Evolutionary conservation across 495 filamentous ascomycete species (phyloP).

Genomic region (Penicillium soppii): DNA sequence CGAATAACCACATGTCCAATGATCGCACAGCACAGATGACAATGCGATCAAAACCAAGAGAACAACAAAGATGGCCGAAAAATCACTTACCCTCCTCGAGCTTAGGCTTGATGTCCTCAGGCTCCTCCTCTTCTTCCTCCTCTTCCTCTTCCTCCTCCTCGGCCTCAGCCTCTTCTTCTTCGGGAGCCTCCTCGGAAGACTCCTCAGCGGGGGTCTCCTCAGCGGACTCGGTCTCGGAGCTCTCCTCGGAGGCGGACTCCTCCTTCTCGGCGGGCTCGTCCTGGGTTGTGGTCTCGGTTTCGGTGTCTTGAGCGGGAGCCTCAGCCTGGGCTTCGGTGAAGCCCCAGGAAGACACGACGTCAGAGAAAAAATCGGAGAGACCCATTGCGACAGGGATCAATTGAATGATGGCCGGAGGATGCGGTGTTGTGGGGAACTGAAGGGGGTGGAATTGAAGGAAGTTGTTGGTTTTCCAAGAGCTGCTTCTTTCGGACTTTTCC

Average conservation of each 20-base stretch:
- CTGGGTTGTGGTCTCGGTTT: constrained; percentile 52
- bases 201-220: constrained; percentile 45
- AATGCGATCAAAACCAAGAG: constrained; percentile 6
- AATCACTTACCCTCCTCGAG: constrained; percentile 81
- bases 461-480: constrained; percentile 41
- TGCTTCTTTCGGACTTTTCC: constrained; percentile 37
- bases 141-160: constrained; percentile 53
- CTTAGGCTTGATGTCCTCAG: constrained; percentile 81
- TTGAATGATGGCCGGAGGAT: constrained; percentile 36
- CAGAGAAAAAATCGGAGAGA: constrained; percentile 63
- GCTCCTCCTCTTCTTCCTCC: constrained; percentile 87
- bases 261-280: constrained; percentile 53
- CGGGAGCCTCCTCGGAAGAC: constrained; percentile 47
- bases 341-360: constrained; percentile 57
- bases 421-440: constrained; percentile 20
- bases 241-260: constrained; percentile 35
- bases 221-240: constrained; percentile 27
- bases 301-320: constrained; percentile 46
- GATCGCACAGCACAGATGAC: not conserved
- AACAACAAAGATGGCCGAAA: not conserved
- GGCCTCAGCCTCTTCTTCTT: constrained; percentile 47
- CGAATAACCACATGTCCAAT: not conserved
- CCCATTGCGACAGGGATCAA: constrained; percentile 55
- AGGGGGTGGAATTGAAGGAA: constrained; percentile 35
- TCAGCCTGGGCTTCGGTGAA: constrained; percentile 61